These are phyloP conservation scores for Gloeophyllum trabeum DNA, from an alignment of 768 basidiomycete species.

Conservation along the genomic window DNA sequence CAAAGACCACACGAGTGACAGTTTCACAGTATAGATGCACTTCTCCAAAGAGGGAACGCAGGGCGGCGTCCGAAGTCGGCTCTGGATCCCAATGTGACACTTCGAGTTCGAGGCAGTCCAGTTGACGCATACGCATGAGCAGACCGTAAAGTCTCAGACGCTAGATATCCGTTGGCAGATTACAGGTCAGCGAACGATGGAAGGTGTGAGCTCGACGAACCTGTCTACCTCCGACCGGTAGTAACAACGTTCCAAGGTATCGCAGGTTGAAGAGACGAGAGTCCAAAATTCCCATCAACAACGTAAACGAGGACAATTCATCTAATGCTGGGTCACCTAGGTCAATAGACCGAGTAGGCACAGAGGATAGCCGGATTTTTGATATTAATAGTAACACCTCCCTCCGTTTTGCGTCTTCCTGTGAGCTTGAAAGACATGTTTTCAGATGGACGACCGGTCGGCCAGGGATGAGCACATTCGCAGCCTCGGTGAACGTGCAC, in stretches of 20 bases:
- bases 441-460: slow-evolving; percentile 54
- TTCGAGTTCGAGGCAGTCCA: slow-evolving; percentile 52
- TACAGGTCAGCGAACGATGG: slow-evolving; percentile 2
- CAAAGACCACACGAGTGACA: slow-evolving; percentile 43
- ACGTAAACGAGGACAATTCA: slow-evolving; percentile 39
- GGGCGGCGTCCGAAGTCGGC: slow-evolving; percentile 36
- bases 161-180: slow-evolving; percentile 19
- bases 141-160: slow-evolving; percentile 51
- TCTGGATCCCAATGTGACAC: slow-evolving; percentile 55
- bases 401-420: slow-evolving; percentile 31
- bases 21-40: slow-evolving; percentile 48
- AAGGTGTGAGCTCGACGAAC: slow-evolving; percentile 20
- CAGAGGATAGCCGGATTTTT: slow-evolving; percentile 31
- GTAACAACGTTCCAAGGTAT: slow-evolving; percentile 53
- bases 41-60: slow-evolving; percentile 49
- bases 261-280: slow-evolving; percentile 25
- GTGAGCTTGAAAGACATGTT: slow-evolving; percentile 55
- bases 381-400: slow-evolving; percentile 40
- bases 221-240: slow-evolving; percentile 46
- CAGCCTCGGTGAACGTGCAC: slow-evolving; percentile 61
- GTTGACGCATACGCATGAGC: slow-evolving; percentile 36
- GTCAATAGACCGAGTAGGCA: slow-evolving; percentile 39
- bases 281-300: slow-evolving; percentile 32
- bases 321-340: slow-evolving; percentile 52
- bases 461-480: slow-evolving; percentile 39